phyloP scores from a whole-genome alignment of 257 asterid species.

The Pogostemon cablin region DNA sequence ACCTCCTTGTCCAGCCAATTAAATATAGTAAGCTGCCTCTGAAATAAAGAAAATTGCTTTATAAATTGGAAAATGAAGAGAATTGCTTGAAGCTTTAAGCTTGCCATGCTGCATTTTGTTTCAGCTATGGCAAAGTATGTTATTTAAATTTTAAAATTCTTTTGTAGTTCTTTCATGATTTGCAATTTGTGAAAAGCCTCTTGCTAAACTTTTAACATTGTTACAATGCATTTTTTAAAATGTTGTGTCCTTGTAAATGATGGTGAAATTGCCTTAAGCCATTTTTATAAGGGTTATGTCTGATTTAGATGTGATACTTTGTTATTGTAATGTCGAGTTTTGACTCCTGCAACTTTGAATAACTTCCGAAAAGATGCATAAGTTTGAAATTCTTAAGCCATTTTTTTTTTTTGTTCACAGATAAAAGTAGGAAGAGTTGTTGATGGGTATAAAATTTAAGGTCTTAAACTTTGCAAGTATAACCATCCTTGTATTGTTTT shows the following conservation, averaged over 20 bases:
- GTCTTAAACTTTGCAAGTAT: neutral
- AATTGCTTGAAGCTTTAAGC: neutral
- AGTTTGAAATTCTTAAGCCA: neutral
- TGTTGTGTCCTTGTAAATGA: neutral
- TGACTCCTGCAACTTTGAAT: neutral
- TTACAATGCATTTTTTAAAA: neutral
- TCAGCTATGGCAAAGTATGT: neutral
- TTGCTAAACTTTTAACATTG: neutral
- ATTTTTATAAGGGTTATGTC: neutral
- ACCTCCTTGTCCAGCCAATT: neutral
- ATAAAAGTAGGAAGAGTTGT: neutral
- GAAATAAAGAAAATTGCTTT: neutral
- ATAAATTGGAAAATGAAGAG: neutral
- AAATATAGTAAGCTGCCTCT: neutral
- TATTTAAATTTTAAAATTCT: no score
- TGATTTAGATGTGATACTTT: conserved; percentile 1
- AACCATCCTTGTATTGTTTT: neutral
- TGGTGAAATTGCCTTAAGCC: neutral
- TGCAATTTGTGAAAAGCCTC: neutral
- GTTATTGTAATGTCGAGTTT: neutral
- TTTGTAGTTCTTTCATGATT: conserved; percentile 14
- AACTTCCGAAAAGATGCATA: neutral
- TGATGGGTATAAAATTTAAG: neutral
- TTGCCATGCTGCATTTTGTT: neutral
- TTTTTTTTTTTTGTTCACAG: neutral